These are phyloP conservation scores for Pythium chondricola DNA, from an alignment of 352 stramenopile genomes.

Conservation along the genomic window DNA sequence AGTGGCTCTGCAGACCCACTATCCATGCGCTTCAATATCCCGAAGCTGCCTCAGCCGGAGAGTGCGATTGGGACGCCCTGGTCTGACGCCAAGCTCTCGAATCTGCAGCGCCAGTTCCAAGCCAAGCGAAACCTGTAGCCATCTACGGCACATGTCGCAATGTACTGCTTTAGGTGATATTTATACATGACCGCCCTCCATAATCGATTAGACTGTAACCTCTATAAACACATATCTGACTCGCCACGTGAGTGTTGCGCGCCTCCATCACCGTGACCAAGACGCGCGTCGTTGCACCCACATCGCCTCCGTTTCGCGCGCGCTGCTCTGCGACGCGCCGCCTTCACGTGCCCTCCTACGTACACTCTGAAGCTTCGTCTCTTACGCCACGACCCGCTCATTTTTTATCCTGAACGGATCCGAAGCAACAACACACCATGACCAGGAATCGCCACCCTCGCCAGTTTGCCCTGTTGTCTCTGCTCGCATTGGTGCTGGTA, in stretches of 20 bases:
- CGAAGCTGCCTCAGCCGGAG: slow-evolving; percentile 65
- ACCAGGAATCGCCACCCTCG: background rate
- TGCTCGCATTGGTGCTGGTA: slow-evolving; percentile 1
- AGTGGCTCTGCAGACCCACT: slow-evolving; percentile 5
- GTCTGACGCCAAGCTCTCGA: slow-evolving; percentile 64
- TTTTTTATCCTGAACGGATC: too few species aligned
- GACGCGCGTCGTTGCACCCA: too few species aligned
- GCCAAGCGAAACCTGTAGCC: slow-evolving; percentile 22
- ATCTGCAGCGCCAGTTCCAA: slow-evolving; percentile 34
- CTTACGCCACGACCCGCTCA: too few species aligned
- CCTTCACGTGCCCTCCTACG: too few species aligned
- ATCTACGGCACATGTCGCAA: background rate
- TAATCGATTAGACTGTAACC: background rate
- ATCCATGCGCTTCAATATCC: slow-evolving; percentile 55
- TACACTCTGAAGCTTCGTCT: too few species aligned
- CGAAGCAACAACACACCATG: too few species aligned
- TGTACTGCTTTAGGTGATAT: background rate
- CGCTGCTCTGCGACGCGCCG: too few species aligned
- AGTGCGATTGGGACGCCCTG: slow-evolving; percentile 52
- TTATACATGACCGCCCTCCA: background rate
- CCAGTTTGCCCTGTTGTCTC: background rate
- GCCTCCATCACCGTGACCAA: slow-evolving; percentile 8
- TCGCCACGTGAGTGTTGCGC: slow-evolving; percentile 15
- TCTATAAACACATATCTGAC: slow-evolving; percentile 3
- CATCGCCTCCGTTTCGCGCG: too few species aligned